phyloP scores from a whole-genome alignment of 352 stramenopile species.

The Pythium angustatum region DNA sequence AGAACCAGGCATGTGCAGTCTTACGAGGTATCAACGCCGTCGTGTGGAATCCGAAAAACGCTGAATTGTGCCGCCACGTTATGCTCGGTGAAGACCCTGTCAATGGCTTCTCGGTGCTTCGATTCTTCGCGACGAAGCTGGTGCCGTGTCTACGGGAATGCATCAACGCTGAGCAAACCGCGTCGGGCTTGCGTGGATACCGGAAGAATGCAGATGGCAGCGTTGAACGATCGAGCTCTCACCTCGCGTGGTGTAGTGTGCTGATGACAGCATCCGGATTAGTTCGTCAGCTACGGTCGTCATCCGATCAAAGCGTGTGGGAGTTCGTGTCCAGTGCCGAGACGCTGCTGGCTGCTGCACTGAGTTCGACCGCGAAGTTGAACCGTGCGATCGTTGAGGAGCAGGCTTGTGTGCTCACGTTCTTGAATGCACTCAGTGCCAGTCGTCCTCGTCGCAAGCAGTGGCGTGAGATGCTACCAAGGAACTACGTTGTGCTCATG shows the following conservation, averaged over 20 bases:
- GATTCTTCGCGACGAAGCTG: slow-evolving; percentile 51
- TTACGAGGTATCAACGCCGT: slow-evolving; percentile 48
- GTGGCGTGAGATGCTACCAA: slow-evolving; percentile 61
- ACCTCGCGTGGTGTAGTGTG: slow-evolving; percentile 64
- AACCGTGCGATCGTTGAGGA: slow-evolving; percentile 52
- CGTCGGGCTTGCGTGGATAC: slow-evolving; percentile 43
- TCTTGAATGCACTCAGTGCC: slow-evolving; percentile 50
- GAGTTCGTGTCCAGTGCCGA: slow-evolving; percentile 60
- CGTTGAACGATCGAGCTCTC: slow-evolving; percentile 41
- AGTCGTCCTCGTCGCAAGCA: slow-evolving; percentile 33
- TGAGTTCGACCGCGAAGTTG: slow-evolving; percentile 37
- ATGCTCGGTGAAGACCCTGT: slow-evolving; percentile 31
- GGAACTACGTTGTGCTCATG: slow-evolving; percentile 56
- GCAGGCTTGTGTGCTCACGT: slow-evolving; percentile 43
- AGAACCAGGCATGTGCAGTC: slow-evolving; percentile 46
- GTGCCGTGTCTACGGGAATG: slow-evolving; percentile 43
- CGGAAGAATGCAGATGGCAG: slow-evolving; percentile 7
- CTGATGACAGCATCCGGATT: slow-evolving; percentile 34
- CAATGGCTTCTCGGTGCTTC: slow-evolving; percentile 34
- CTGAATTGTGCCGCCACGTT: slow-evolving; percentile 50
- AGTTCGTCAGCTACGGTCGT: slow-evolving; percentile 9
- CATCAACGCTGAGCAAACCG: slow-evolving; percentile 41
- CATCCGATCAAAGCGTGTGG: slow-evolving; percentile 36
- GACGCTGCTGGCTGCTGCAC: slow-evolving; percentile 37
- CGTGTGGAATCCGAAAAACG: slow-evolving; percentile 55